Base-by-base conservation (phyloP, 805 yeast species). In the Candida silvatica region DNA sequence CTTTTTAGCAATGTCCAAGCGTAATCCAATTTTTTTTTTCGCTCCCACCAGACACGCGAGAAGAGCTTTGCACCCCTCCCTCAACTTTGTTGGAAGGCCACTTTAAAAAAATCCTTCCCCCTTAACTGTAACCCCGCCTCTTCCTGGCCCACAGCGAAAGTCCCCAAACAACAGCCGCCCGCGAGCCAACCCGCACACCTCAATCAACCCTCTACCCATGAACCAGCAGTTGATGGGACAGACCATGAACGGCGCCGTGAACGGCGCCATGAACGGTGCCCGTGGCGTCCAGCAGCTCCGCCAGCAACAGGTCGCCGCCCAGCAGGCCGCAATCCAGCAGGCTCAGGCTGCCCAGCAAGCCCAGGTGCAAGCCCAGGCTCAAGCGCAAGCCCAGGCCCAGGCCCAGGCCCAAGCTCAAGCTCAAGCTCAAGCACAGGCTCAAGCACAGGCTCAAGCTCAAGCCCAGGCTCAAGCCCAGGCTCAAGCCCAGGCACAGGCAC, bases 351-450 rank as follows among this genome's bases (percentile, higher is more conserved):
- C 25, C 38, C 49, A 61, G 44, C 48, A 58, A n/a, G n/a, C n/a
- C n/a, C n/a, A n/a, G n/a, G n/a, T n/a, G n/a, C n/a, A n/a, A n/a
- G n/a, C n/a, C n/a, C n/a, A n/a, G 46, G 80, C 85, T 47, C 62
- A 69, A 42, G 73, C 74, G 17, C 37, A 32, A 17, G 36, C 20
- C 2, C 40, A 36, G 22, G 51, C 48, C 2, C 51, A 48, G 29
- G 48, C 48, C 14, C 51, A 47, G 24, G 50, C 41, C 42, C 34
- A 29, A 18, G 30, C 33, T n/a, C 36, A 27, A 16, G 29, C 24
- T 17, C 36, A 32, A 18, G 37, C 28, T 8, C 37, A 34, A 15
- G 34, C 29, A 5, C 36, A 26, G 28, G 29, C 23, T 5, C 34
- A 20, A 17, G 30, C 25, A 4, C 31, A 24, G 17, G 39, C 33